These are phyloP conservation scores for Colletotrichum echinochloae DNA, from an alignment of 2,329 filamentous ascomycete genomes.

Conservation along the genomic window DNA sequence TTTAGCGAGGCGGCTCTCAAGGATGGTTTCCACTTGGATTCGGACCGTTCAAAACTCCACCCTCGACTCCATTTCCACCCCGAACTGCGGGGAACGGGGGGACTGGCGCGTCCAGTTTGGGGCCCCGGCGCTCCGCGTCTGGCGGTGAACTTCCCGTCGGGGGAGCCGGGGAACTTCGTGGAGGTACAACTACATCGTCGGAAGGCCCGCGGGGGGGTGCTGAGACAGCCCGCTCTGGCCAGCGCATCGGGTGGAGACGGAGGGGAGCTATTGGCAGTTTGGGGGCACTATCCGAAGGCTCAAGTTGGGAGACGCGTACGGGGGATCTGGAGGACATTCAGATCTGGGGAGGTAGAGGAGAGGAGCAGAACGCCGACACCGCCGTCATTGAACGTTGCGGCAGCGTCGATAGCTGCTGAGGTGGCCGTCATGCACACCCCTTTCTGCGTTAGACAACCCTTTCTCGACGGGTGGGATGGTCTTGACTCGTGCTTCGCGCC, in stretches of 20 bases:
- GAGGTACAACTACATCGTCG: constrained; percentile 13
- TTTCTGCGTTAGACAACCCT: background rate
- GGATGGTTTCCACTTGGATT: constrained; percentile 14
- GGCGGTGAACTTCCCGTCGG: constrained; percentile 19
- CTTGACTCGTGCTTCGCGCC: background rate
- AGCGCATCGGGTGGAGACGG: background rate
- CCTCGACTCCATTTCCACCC: constrained; percentile 2
- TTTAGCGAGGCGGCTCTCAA: constrained; percentile 33
- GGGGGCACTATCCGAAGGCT: background rate
- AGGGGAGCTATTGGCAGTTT: background rate
- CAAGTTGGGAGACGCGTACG: background rate
- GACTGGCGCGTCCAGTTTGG: constrained; percentile 17
- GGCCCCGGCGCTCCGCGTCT: constrained; percentile 26
- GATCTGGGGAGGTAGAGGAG: background rate
- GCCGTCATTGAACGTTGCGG: background rate
- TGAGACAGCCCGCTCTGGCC: background rate
- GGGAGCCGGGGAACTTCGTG: constrained; percentile 19
- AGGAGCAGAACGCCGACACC: background rate
- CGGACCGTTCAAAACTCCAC: constrained; percentile 29
- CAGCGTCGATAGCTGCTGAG: background rate
- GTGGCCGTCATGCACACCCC: background rate
- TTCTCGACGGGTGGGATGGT: background rate
- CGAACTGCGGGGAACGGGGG: constrained; percentile 21
- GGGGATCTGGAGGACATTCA: background rate
- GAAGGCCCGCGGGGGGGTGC: constrained; percentile 4